Conservation (phyloP, 2,329 filamentous ascomycete genomes). For the Pseudogymnoascus sp. region DNA sequence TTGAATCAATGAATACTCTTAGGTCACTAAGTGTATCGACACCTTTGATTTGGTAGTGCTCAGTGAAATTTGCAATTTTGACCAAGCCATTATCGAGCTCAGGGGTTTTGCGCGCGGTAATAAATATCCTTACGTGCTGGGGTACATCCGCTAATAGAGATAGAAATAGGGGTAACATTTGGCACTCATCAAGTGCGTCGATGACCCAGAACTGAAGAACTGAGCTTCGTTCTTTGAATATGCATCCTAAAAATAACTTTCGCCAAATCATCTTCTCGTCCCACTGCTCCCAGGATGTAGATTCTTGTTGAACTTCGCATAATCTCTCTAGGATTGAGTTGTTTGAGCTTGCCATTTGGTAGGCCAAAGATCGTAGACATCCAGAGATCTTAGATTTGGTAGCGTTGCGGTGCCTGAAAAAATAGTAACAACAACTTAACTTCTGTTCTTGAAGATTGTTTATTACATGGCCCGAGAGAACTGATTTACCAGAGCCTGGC, state of each 20-base stretch:
- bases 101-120: slow-evolving; percentile 22
- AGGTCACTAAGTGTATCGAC: slow-evolving; percentile 24
- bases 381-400: slow-evolving; percentile 12
- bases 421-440: slow-evolving; percentile 18
- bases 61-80: slow-evolving; percentile 1
- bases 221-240: slow-evolving; percentile 21
- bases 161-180: slow-evolving; percentile 19
- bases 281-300: slow-evolving; percentile 19
- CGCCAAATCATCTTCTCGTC: slow-evolving; percentile 27
- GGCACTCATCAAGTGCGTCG: slow-evolving; percentile 31
- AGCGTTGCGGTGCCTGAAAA: slow-evolving; percentile 21
- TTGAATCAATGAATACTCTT: slow-evolving; percentile 18
- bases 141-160: slow-evolving; percentile 16
- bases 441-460: slow-evolving; percentile 13
- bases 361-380: slow-evolving; percentile 24
- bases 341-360: slow-evolving; percentile 27
- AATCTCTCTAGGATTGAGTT: slow-evolving; percentile 19
- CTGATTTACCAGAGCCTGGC: slow-evolving; percentile 22
- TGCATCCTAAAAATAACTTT: slow-evolving; percentile 26
- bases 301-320: slow-evolving; percentile 18
- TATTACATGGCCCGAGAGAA: slow-evolving; percentile 17
- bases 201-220: slow-evolving; percentile 28
- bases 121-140: slow-evolving; percentile 18
- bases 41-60: slow-evolving; percentile 11
- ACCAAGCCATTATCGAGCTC: not conserved